Base-by-base conservation (phyloP, 345 rosid genomes). In the Luvunga scandens region DNA sequence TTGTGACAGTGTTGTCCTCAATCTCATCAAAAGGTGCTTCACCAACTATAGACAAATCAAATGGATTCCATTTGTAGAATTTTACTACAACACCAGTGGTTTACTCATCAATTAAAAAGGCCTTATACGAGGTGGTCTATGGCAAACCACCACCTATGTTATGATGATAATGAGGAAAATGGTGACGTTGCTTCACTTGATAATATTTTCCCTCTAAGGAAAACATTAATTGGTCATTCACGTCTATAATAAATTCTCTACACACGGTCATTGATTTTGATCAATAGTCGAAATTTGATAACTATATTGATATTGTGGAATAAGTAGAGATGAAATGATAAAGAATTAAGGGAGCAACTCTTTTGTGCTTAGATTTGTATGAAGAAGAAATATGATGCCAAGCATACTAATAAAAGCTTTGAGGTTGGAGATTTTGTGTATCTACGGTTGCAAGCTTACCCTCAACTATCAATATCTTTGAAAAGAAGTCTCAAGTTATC, bases 241-340 rank as follows among this genome's bases (percentile, higher is more conserved):
- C n/a, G n/a, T n/a, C n/a, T n/a, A n/a, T n/a, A n/a, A n/a, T n/a
- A n/a, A n/a, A n/a, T n/a, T n/a, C n/a, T n/a, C n/a, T n/a, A n/a
- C n/a, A n/a, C n/a, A n/a, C n/a, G n/a, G n/a, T n/a, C n/a, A n/a
- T n/a, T n/a, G n/a, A n/a, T n/a, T n/a, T n/a, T n/a, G n/a, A n/a
- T n/a, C n/a, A n/a, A n/a, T n/a, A n/a, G n/a, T n/a, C n/a, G n/a
- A n/a, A n/a, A n/a, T n/a, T n/a, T n/a, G n/a, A n/a, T n/a, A n/a
- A n/a, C n/a, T n/a, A n/a, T n/a, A n/a, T n/a, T n/a, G n/a, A n/a
- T n/a, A n/a, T n/a, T n/a, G n/a, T n/a, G n/a, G n/a, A n/a, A n/a
- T n/a, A n/a, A n/a, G n/a, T 84, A 88, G 81, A 88, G 77, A 24
- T 86, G n/a, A 78, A 88, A 69, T 9, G 79, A 85, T 4, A 75